Base-by-base conservation (phyloP, 208 protist species). In the Strigomonas culicis region DNA sequence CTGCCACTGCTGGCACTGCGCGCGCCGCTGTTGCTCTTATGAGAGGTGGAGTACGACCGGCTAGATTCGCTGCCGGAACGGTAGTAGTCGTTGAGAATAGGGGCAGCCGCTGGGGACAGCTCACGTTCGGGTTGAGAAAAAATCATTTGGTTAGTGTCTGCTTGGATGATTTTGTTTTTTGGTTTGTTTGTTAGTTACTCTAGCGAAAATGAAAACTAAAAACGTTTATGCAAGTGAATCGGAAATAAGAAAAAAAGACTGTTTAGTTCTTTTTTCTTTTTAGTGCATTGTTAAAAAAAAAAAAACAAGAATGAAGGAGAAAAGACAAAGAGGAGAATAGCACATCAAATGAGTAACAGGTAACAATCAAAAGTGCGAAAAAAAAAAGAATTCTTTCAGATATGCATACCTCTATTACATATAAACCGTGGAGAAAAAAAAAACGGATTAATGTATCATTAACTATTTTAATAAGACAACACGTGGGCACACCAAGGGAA, bases 381-480 rank as follows among this genome's bases (percentile, higher is more conserved):
- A 30, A 53, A 53, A 53, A 53, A 53, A 53, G 6, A 53, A 19
- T 30, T 21, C 6, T 22, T 22, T 28, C 6, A 53, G 8, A 41
- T 41, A 17, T 41, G 6, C 13, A 41, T 41, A 17, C 6, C 13
- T 6, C 36, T 21, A 53, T 17, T 53, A 53, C n/a, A 39, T 32
- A 44, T 1, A 70, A 10, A 34, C 27, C 8, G 30, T 7, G 32
- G 19, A 24, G 53, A 65, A 66, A 58, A 66, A 24, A 56, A 65
- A 72, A 41, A 31, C 11, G 19, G 19, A 39, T 31, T 27, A 44
- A 32, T n/a, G 1, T 15, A 0, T 15, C 21, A 27, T 65, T 30
- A 34, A 13, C 36, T 41, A 52, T 22, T 63, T 27, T 41, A 41
- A 17, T 41, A 41, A 17, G 6, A 41, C 8, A 17, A 41, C 8